phyloP scores from a whole-genome alignment of 108 stramenopile species.

The Discostella pseudostelligera region DNA sequence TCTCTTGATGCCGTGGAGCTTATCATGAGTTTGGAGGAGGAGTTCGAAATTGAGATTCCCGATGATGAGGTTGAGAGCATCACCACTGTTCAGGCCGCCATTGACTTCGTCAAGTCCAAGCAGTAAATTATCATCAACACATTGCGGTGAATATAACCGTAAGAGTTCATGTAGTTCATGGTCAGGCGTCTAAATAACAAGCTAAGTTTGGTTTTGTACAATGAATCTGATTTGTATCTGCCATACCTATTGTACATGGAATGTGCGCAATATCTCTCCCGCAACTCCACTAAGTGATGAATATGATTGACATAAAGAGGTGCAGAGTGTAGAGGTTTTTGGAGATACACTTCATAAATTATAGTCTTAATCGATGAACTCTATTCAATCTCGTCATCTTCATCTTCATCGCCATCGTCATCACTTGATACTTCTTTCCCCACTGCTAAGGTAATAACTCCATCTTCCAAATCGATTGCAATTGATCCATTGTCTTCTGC shows the following conservation, averaged over 20 bases:
- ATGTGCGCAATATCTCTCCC: too few relatives aligned
- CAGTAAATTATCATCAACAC: constrained; percentile 25
- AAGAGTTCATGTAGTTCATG: constrained; percentile 3
- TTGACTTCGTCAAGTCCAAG: constrained; percentile 72
- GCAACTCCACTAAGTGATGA: too few relatives aligned
- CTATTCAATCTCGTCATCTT: constrained; percentile 43
- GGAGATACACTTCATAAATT: not conserved
- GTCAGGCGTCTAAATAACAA: not conserved
- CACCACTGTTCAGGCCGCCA: constrained; percentile 86
- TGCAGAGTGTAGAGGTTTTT: too few relatives aligned
- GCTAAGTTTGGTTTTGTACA: not conserved
- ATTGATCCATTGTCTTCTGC: constrained; percentile 24
- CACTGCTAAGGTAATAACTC: constrained; percentile 51
- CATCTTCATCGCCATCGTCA: constrained; percentile 49
- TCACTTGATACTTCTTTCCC: constrained; percentile 46
- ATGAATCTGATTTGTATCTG: too few relatives aligned
- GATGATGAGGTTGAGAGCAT: constrained; percentile 95
- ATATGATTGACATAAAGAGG: too few relatives aligned
- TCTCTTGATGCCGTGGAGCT: constrained; percentile 96
- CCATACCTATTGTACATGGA: too few relatives aligned
- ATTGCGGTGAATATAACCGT: not conserved
- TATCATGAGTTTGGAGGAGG: constrained; percentile 97
- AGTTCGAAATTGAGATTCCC: constrained; percentile 96
- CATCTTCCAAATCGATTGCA: constrained; percentile 48
- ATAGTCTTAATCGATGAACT: not conserved